These are phyloP conservation scores for Oenanthe javanica DNA, from an alignment of 140 eudicot species.

Conservation along the genomic window DNA sequence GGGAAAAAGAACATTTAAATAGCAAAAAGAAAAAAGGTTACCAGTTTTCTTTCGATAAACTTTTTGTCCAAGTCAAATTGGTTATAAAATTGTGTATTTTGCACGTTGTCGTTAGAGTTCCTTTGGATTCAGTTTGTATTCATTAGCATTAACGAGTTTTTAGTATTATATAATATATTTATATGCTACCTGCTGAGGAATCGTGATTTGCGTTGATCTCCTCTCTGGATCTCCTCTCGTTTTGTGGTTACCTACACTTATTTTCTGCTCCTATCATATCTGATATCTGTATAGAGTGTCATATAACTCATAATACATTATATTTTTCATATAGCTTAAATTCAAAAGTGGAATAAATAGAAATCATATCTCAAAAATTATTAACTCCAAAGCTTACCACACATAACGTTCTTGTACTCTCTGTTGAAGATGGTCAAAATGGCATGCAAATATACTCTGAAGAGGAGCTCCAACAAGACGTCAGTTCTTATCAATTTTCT, in stretches of 20 bases:
- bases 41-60: not conserved
- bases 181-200: not conserved
- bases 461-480: conserved; percentile 39
- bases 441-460: conserved; percentile 28
- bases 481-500: conserved; percentile 36
- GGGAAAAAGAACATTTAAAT: no score
- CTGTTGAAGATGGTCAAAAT: conserved; percentile 44
- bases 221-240: conserved; percentile 15
- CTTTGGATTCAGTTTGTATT: not conserved
- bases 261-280: no score
- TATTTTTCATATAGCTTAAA: no score
- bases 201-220: not conserved
- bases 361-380: no score
- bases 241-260: no score
- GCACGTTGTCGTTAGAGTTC: no score
- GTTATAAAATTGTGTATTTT: no score
- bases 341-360: no score
- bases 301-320: no score
- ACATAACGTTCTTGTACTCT: no score
- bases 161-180: not conserved
- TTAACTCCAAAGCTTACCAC: no score
- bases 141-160: not conserved
- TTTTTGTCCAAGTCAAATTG: not conserved
- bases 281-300: no score
- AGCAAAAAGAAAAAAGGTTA: conserved; percentile 22